A percentile compares a stretch with the other conserved stretches of the same genome.
Conservation (phyloP, 2,329 filamentous ascomycete genomes). For the Cryoendolithus antarcticus region DNA sequence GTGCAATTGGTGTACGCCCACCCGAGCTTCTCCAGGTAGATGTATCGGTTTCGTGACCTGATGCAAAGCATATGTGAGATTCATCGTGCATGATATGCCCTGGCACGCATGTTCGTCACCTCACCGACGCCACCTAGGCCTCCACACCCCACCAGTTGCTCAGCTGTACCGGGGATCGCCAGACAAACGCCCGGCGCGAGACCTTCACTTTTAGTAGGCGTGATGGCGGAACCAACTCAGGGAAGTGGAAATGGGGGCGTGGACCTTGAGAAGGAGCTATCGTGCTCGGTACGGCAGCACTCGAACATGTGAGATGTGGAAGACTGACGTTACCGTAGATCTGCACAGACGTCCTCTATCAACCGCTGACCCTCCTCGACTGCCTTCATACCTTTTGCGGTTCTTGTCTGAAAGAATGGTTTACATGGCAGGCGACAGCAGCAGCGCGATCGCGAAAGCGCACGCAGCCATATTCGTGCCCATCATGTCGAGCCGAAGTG, state of each 20-base stretch:
- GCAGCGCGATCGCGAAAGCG: slow-evolving; percentile 37
- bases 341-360: slow-evolving; percentile 61
- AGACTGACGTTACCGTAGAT: slow-evolving; percentile 48
- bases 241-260: slow-evolving; percentile 3
- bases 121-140: too few species aligned
- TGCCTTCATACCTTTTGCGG: slow-evolving; percentile 68
- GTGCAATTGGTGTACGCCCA: too few species aligned
- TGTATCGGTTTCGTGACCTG: too few species aligned
- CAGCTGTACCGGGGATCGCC: too few species aligned
- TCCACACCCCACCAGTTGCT: too few species aligned
- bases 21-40: too few species aligned
- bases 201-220: too few species aligned
- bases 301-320: not conserved
- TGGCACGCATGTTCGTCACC: too few species aligned
- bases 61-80: too few species aligned
- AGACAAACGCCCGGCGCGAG: too few species aligned
- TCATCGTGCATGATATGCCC: too few species aligned
- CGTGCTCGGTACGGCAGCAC: slow-evolving; percentile 65
- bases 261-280: slow-evolving; percentile 86
- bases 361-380: slow-evolving; percentile 28
- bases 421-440: slow-evolving; percentile 59
- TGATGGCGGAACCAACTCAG: slow-evolving; percentile 3
- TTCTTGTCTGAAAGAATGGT: slow-evolving; percentile 93
- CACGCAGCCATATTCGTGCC: slow-evolving; percentile 65
- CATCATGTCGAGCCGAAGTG: slow-evolving; percentile 77